Evolutionary conservation across 192 early-diverging fungal genomes (phyloP).

Genomic region (Podila clonocystis): DNA sequence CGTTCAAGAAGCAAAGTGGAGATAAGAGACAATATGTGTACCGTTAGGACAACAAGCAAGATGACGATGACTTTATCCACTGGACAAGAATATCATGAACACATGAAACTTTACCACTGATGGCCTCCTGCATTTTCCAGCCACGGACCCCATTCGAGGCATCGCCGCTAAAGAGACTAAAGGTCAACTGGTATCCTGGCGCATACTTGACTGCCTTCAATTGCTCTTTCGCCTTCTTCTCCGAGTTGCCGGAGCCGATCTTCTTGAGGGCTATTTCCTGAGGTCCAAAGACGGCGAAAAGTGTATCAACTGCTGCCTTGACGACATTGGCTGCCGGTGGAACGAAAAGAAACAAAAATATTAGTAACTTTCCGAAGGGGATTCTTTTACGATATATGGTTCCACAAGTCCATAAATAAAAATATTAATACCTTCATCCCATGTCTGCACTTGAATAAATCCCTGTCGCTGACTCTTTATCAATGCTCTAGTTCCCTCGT

Average conservation of each 20-base stretch:
- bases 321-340: constrained; percentile 32
- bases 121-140: constrained; percentile 87
- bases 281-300: constrained; percentile 32
- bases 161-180: constrained; percentile 89
- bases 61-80: too few species aligned
- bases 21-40: too few species aligned
- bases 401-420: background rate
- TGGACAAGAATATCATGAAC: background rate
- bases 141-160: constrained; percentile 70
- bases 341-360: background rate
- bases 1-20: background rate
- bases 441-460: constrained; percentile 39
- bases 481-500: constrained; percentile 2
- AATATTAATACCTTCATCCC: constrained; percentile 36
- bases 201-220: constrained; percentile 88
- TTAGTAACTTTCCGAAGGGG: background rate
- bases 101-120: constrained; percentile 59
- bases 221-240: constrained; percentile 53
- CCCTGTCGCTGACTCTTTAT: constrained; percentile 51
- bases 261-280: constrained; percentile 34
- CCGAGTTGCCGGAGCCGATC: constrained; percentile 12
- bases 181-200: constrained; percentile 82
- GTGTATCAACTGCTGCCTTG: constrained; percentile 25
- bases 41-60: too few species aligned
- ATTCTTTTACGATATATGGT: background rate